Evolutionary conservation across 805 yeast species (phyloP), one percentile per base, ranked within the genome.

Genomic region (Pichia pseudocactophila): DNA sequence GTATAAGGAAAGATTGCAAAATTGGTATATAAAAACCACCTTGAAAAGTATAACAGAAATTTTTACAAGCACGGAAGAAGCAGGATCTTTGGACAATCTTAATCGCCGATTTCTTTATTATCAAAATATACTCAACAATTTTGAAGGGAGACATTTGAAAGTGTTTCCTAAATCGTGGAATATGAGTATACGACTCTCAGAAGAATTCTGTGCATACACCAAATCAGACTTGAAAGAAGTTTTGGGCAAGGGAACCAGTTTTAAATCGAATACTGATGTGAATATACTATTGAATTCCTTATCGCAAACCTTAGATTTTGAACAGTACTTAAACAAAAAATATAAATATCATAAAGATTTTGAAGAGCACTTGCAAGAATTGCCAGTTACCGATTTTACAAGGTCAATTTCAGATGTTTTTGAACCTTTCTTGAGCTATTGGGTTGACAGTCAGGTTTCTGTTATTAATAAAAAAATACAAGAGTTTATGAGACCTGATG

Each of bases 41-140:
- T 66, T 92, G 41, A 74, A 73, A 53, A 97, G 90, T 53, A 77
- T 90, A 35, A 72, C 72, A 30, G 65, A 76, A 18, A 86, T 92
- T 10, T 92, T 92, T 63, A 73, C 77, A 41, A 69, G 79, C 9
- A 70, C 78, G 12, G 97, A 88, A 52, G 98, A 92, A 62, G 98
- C 98, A 0, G 97, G 97, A 1, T 82, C 94, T 5, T 64, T 92
- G 46, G 98, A 92, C 45, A 92, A 92, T 60, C 63, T 92, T 40
- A 72, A 77, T 26, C 68, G 97, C 50, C 68, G 98, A 38, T 92
- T 78, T 58, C 74, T 88, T 27, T 90, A 82, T 58, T 84, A 86
- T 62, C 80, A 81, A 50, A 79, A 83, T 50, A 72, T 85, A 1
- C 63, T 90, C 45, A 69, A 71, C 31, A 76, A 79, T 50, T 60